A percentile compares a stretch with the other conserved stretches of the same genome.
Evolutionary conservation across 208 protist genomes (phyloP).

Genomic region (Wallacemonas sp.): DNA sequence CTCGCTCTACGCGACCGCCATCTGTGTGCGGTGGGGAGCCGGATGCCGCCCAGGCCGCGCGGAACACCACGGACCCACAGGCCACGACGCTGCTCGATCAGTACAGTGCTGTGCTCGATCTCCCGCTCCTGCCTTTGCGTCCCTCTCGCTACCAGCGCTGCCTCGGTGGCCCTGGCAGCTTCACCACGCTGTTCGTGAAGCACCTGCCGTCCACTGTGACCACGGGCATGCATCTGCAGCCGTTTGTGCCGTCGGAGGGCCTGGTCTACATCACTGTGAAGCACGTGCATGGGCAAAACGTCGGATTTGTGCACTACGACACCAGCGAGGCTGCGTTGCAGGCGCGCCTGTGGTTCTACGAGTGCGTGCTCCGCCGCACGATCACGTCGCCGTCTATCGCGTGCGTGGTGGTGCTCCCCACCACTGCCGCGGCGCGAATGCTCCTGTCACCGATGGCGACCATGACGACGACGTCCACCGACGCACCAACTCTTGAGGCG

Average conservation of each 20-base stretch:
- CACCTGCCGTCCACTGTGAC: conserved; percentile 41
- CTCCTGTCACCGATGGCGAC: no score
- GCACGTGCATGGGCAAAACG: conserved; percentile 35
- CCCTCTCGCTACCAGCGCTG: conserved; percentile 5
- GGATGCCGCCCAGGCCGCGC: no score
- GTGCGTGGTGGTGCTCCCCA: background rate
- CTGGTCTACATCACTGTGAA: conserved; percentile 48
- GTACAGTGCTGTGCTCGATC: background rate
- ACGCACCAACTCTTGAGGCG: no score
- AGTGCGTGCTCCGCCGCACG: conserved; percentile 22
- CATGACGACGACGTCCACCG: no score
- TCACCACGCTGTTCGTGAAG: conserved; percentile 55
- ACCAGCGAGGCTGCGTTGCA: conserved; percentile 25
- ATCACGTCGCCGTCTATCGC: conserved; percentile 25
- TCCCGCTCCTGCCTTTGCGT: conserved; percentile 3
- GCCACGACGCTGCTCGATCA: no score
- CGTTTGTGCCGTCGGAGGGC: conserved; percentile 57
- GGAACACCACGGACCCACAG: no score
- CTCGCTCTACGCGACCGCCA: no score
- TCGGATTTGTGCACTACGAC: conserved; percentile 67
- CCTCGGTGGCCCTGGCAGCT: background rate
- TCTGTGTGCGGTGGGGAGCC: no score
- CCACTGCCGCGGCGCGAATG: background rate
- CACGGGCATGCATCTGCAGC: conserved; percentile 39
- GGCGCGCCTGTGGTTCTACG: conserved; percentile 58